Conservation (phyloP, 306 rosid species). For the Trifolium repens region DNA sequence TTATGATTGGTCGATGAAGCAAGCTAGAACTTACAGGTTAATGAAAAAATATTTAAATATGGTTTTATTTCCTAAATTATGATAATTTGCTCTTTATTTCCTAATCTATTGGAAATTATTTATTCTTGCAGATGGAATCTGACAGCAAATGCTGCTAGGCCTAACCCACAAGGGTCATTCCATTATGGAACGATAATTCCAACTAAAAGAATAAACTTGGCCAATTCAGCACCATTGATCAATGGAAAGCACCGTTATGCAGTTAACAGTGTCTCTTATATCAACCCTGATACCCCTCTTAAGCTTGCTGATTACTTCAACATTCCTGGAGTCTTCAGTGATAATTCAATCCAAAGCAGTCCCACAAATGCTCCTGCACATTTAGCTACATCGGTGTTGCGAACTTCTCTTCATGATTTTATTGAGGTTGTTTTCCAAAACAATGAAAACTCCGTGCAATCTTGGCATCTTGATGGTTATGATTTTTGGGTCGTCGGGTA, state of each 20-base stretch:
- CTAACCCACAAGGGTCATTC: constrained; percentile 97
- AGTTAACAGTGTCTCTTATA: constrained; percentile 71
- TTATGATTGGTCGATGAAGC: constrained; percentile 80
- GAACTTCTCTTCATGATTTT: constrained; percentile 73
- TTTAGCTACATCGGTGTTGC: constrained; percentile 68
- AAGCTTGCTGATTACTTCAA: constrained; percentile 97
- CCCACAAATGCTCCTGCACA: constrained; percentile 65
- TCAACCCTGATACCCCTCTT: constrained; percentile 86
- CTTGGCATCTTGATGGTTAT: constrained; percentile 95
- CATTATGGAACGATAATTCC: constrained; percentile 84
- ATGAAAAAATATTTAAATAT: not conserved
- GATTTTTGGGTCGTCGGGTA: constrained; percentile 98
- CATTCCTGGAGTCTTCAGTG: constrained; percentile 77
- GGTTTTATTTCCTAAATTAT: not conserved
- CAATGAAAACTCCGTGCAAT: constrained; percentile 74
- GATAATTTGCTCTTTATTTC: not conserved
- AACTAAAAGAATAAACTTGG: constrained; percentile 66
- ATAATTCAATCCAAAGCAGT: constrained; percentile 57
- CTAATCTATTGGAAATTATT: constrained; percentile 2
- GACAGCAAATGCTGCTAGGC: constrained; percentile 98
- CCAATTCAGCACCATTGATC: constrained; percentile 73
- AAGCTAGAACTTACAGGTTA: constrained; percentile 91
- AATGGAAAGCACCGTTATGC: constrained; percentile 86
- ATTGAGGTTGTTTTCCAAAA: constrained; percentile 88
- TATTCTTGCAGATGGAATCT: constrained; percentile 80